Evolutionary conservation across 805 yeast species (phyloP), one percentile per base, ranked within the genome.

Genomic region (Grigorovia transvaalensis): DNA sequence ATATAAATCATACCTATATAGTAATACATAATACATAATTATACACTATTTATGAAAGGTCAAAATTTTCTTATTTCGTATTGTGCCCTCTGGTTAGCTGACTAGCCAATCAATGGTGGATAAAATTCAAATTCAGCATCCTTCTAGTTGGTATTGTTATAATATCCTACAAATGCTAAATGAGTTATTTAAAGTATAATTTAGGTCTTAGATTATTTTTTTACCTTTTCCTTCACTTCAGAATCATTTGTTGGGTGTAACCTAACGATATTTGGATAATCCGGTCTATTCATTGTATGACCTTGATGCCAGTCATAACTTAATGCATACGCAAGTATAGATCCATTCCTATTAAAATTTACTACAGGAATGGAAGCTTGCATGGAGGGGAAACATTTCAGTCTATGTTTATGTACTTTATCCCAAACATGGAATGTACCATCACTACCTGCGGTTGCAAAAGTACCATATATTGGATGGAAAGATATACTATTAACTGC

Each of bases 251-350:
- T 80, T 13, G 90, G 82, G 69, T 93, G 99, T 49, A 93, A 72
- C 69, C 86, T 84, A 55, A 93, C 80, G 51, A 79, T 74, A 56
- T 79, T 85, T 18, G 93, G 88, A 61, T 80, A 80, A 57, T 84
- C 88, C 2, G 81, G 85, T 45, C 82, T 78, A 71, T 87, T 88
- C 60, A 76, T 84, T 64, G 77, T 82, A 67, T 85, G 77, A n/a
- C 95, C 96, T 65, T 89, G 89, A 53, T 88, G 79, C 99, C 99
- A 93, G 66, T 93, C 99, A 70, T 93, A 91, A 56, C 95, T 82
- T 54, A 88, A 66, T 1, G 97, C 96, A 64, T 93, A 88, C 3
- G 97, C 98, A 67, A 86, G 82, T 11, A 93, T 80, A 35, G 81
- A 68, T 50, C 99, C 99, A 48, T 75, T 81, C 57, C 87, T 75